phyloP scores from a whole-genome alignment of 2,329 filamentous ascomycete genomes.

The Neurospora crassa region DNA sequence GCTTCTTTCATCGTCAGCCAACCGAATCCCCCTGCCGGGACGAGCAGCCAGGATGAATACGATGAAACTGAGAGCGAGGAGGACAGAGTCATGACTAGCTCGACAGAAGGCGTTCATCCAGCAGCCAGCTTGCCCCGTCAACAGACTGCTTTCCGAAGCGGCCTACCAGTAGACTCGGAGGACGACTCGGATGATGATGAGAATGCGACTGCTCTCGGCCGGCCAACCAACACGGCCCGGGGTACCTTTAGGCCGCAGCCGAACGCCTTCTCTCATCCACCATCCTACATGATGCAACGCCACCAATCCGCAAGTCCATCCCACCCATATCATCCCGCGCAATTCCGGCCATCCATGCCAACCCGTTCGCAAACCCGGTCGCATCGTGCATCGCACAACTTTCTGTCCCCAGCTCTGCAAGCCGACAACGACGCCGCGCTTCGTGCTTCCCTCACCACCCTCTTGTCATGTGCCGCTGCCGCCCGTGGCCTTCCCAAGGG shows the following conservation, averaged over 20 bases:
- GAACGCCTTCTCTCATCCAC: constrained; percentile 84
- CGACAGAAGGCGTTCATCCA: constrained; percentile 40
- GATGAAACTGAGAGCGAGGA: constrained; percentile 90
- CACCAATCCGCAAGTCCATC: constrained; percentile 38
- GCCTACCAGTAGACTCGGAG: constrained; percentile 24
- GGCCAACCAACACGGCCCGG: constrained; percentile 36
- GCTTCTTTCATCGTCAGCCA: constrained; percentile 28
- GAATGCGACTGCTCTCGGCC: constrained; percentile 71
- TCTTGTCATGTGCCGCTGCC: constrained; percentile 89
- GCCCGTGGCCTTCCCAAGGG: constrained; percentile 71
- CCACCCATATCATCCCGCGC: constrained; percentile 38
- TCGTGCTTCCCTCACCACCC: constrained; percentile 84
- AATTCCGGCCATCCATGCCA: constrained; percentile 38
- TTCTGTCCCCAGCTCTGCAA: constrained; percentile 65
- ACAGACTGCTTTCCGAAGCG: constrained; percentile 27
- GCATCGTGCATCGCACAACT: constrained; percentile 43
- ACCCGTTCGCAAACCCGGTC: constrained; percentile 38
- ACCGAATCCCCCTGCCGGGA: constrained; percentile 32
- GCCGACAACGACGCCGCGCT: constrained; percentile 90
- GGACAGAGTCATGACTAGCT: constrained; percentile 55
- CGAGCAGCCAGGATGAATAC: constrained; percentile 87
- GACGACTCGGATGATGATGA: constrained; percentile 52
- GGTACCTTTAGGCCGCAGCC: constrained; percentile 71
- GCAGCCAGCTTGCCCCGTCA: constrained; percentile 22
- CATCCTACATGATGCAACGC: constrained; percentile 39